Evolutionary conservation across 441 rosid genomes (phyloP), one percentile per base, ranked within the genome.

Genomic region (Pelargonium cotyledonis): DNA sequence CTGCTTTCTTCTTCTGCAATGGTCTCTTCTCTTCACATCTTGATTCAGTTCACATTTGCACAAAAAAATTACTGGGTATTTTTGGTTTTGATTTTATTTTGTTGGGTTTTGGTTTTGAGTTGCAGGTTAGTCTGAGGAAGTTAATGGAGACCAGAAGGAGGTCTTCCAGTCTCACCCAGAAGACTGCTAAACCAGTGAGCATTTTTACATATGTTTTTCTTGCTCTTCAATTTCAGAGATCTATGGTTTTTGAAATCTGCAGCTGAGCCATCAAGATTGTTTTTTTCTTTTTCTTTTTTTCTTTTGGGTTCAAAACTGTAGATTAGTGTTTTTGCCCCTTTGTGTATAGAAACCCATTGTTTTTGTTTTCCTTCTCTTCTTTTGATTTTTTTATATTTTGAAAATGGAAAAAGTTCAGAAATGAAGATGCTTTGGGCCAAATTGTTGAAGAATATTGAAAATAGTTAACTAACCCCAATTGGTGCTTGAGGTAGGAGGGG

Each of bases 1-100:
- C 60, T 53, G 19, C 19, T 53, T 15, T 53, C 60, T 53, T 53
- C 60, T 53, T 53, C 60, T 53, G 60, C 60, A 53, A 53, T 53
- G 60, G 60, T 53, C 16, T 53, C 60, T 15, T 53, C 18, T 38
- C 43, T 38, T 38, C 60, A 6, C 15, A 15, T 53, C 60, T 53
- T 53, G 19, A 53, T 1, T 53, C 19, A n/a, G 16, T 53, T 14
- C 19, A n/a, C 19, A 5, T 14, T 53, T 53, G 21, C 60, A 2
- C 6, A 53, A 53, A 3, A 15, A 5, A 21, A 21, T 53, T 14
- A 38, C 43, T 53, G 60, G 60, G 60, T 53, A 15, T 53, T n/a
- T 53, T n/a, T 53, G 8, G 43, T 53, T 53, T 53, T 53, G 6
- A 53, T 53, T 53, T 15, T 16, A 3, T 12, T 9, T 49, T 49